These are phyloP conservation scores for Chenopodium berlandieri DNA, from an alignment of 148 eudicot genomes.

Conservation along the genomic window DNA sequence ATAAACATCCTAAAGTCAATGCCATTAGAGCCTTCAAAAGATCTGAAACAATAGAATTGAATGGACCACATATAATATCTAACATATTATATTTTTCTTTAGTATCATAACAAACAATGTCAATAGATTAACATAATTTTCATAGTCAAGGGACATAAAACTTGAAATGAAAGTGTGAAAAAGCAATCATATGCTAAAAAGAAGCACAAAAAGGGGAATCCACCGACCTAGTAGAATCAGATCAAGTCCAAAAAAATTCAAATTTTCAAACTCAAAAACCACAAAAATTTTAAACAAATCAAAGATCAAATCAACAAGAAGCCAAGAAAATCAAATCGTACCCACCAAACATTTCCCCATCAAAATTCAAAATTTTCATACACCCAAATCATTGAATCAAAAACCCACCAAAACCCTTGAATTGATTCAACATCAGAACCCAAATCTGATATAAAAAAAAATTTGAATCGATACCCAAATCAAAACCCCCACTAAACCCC, in stretches of 20 bases:
- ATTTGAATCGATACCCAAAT: neutral
- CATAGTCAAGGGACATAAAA: slow-evolving; percentile 9
- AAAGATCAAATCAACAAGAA: neutral
- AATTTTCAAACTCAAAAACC: neutral
- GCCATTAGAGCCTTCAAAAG: neutral
- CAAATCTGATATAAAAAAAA: too few species aligned
- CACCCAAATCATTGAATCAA: slow-evolving; percentile 1
- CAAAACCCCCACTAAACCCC: too few species aligned
- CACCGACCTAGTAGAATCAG: neutral
- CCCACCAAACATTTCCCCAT: slow-evolving; percentile 7
- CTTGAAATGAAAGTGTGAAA: neutral
- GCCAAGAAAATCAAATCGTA: neutral
- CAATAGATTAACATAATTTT: neutral
- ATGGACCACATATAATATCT: slow-evolving; percentile 17
- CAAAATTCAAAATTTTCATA: neutral
- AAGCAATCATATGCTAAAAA: slow-evolving; percentile 18
- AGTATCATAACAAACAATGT: slow-evolving; percentile 1
- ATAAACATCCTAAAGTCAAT: neutral
- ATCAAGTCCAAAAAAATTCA: neutral
- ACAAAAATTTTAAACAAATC: slow-evolving; percentile 1
- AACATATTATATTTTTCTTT: neutral
- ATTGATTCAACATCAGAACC: neutral
- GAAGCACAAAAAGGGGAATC: neutral
- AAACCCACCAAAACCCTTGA: neutral
- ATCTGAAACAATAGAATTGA: neutral